Base-by-base conservation (phyloP, 2,329 filamentous ascomycete species). In the Fusarium compactum region DNA sequence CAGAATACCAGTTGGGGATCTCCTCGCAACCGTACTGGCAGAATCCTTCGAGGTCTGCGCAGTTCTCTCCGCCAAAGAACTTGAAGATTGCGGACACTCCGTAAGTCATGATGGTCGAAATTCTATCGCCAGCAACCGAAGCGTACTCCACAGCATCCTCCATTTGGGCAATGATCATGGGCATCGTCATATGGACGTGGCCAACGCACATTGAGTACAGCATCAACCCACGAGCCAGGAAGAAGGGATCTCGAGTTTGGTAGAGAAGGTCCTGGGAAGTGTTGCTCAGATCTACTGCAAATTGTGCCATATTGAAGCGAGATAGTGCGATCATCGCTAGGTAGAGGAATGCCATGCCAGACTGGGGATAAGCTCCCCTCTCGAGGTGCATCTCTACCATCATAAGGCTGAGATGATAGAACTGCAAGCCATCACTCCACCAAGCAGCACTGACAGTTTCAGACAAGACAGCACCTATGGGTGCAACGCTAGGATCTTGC, bases 21-120 rank as follows among this genome's bases (percentile, higher is more conserved):
- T 94, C 92, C 65, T 94, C 87, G 65, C 90, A 91, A n/a, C 89
- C 87, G 65, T 91, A 92, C 50, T 89, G 86, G 72, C 91, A 91
- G 76, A 89, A 92, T 0, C 86, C 85, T 76, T 94, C 92, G 0
- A 94, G 81, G 59, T 95, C 92, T 16, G 84, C 82, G 50, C 90
- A 83, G 62, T 93, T 90, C 68, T 93, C 89, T 70, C 90, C 90
- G 15, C 88, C 86, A 78, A 91, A 94, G 59, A 94, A 87, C 70
- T 88, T 90, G 73, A 91, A 87, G 68, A 88, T 86, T 5, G 90
- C 89, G 32, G 87, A 85, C 22, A 94, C 82, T 0, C 91, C 92
- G 54, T 92, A 88, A 71, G 91, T 91, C 12, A 95, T 82, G 32
- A 95, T 89, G 9, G 91, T 89, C 2, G 92, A 87, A 56, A 91